Base-by-base conservation (phyloP, 2,329 filamentous ascomycete species). In the Paracorniculantispora psalliotae region DNA sequence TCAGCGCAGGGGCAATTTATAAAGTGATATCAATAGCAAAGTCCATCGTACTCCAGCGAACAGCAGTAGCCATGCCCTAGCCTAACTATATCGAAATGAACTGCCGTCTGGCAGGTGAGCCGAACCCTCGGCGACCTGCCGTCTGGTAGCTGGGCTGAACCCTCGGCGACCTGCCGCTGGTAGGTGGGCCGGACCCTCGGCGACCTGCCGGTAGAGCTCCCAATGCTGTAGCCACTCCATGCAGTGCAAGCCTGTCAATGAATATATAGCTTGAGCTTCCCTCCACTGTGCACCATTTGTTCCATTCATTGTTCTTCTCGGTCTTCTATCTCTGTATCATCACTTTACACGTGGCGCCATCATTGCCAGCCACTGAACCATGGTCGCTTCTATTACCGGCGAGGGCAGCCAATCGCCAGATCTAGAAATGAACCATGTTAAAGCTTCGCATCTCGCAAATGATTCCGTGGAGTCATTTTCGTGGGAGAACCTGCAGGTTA, bases 401-500 rank as follows among this genome's bases (percentile, higher is more conserved):
- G 21, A 37, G 13, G 35, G 12, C 15, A 30, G 21, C 37, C 12
- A 41, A 4, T 13, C 46, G 13, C 48, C 15, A 15, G 61, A 62
- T 26, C 41, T 62, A 3, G 61, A 62, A 39, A 43, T 56, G 49
- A 56, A 51, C 12, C 46, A 30, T 59, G 59, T 63, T 3, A 61
- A 65, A 23, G 66, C 70, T 25, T 74, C 77, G 33, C 79, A 85
- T 65, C 73, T 88, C 19, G 74, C 74, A 35, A 91, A 91, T 71
- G 79, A 79, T 23, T 80, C 79, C 1, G 82, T 91, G 28, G 75
- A 77, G n/a, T 82, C 72, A 65, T 85, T 90, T 65, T 77, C 81
- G 7, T 92, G 89, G 89, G 75, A 78, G 51, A 76, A 80, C 57
- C 73, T 91, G 58, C 84, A 79, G 0, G 88, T 91, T 56, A 84